Base-by-base conservation (phyloP, 768 basidiomycete species). In the Tylopilus subfusipes region DNA sequence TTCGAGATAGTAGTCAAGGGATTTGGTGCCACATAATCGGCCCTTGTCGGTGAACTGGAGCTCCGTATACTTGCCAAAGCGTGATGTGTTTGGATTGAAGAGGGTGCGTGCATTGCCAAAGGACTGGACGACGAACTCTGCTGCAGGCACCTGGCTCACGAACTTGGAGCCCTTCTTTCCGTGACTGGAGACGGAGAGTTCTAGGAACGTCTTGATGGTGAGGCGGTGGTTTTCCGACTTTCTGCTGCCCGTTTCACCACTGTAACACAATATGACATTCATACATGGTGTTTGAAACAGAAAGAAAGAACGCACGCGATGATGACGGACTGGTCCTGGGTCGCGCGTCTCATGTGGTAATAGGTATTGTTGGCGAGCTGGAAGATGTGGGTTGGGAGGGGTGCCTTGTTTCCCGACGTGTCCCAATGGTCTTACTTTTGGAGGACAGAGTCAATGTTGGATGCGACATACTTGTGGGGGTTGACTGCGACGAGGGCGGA, bases 31-130 rank as follows among this genome's bases (percentile, higher is more conserved):
- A 43, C 78, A 85, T 0, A 98, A 74, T 4, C 94, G 81, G 8
- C 95, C 95, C 21, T 90, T 86, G 31, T 98, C 94, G 49, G 83
- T 90, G 75, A 98, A 98, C 72, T 98, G 97, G 0, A 99, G 81
- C 67, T 99, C 97, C 42, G 94, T 97, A 70, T 99, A 99, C 70
- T 96, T 94, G 52, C 96, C 97, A 67, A 96, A 97, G 45, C 93
- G 88, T 29, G 97, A 98, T 14, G 96, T 95, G 65, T 97, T 97
- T 44, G 91, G 82, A 66, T 98, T 97, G 75, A 91, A 88, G 52
- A 93, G 82, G 1, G 93, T 93, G 55, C 91, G 87, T 19, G 95
- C 91, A 62, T 90, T 89, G 16, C 96, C 96, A 67, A 98, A 98
- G 1, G 92, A 78, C 70, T 98, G 94, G 57, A 98, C 86, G 56